Evolutionary conservation across 2,329 filamentous ascomycete species (phyloP), one percentile per base, ranked within the genome.

Genomic region (Alternaria conjuncta): DNA sequence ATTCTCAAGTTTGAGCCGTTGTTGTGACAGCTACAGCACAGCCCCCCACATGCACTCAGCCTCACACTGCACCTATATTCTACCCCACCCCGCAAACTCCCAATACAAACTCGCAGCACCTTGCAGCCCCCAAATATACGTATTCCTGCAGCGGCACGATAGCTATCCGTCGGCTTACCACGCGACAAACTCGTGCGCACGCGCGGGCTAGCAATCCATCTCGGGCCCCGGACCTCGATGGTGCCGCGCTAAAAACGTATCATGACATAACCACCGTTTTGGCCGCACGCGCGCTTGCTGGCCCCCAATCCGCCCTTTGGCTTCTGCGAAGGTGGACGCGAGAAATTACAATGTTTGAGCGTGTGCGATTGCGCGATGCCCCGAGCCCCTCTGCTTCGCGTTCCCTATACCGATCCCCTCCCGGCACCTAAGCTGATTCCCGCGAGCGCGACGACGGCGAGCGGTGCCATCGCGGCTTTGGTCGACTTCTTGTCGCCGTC

Each of bases 331-430:
- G 36, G 36, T 18, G 15, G 20, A 56, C 50, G 56, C 57, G 60
- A 30, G 13, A 41, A 41, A 63, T 51, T 55, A 65, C 57, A 64
- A 70, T 66, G 65, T 58, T 58, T 41, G 55, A 41, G 36, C 47
- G 55, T 45, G 18, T 47, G 23, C 43, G 21, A 63, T 45, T 43
- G 26, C 51, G 68, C 66, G 80, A 91, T 88, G 80, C 87, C 90
- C 73, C 61, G 62, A 26, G 62, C 56, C 36, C 63, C 65, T 26
- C 87, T 93, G 62, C 90, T 97, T 83, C 90, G 94, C 71, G 96
- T 98, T 73, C 95, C 95, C 63, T 98, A 95, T 79, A 97, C 93
- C 75, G 89, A 92, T 69, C 90, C 92, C 45, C 86, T 97, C 59
- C 89, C 94, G 23, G 84, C 90, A 25, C 92, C 94, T 4, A 87